These are phyloP conservation scores for Neurospora pannonica DNA, from an alignment of 495 filamentous ascomycete species.

Conservation along the genomic window DNA sequence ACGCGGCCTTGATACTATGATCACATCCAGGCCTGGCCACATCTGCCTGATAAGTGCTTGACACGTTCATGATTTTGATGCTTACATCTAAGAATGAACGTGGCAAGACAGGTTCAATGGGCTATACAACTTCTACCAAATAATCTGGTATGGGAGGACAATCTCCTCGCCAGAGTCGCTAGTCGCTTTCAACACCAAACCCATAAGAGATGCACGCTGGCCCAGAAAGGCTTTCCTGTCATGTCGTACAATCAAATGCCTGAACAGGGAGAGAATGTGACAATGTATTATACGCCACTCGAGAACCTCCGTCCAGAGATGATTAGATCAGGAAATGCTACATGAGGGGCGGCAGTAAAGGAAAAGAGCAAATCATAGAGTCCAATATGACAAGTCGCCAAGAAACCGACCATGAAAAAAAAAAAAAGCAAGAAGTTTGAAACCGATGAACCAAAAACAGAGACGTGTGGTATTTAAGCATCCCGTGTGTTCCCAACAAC, in stretches of 20 bases:
- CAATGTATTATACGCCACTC: neutral
- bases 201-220: neutral
- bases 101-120: no score
- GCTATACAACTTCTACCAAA: no score
- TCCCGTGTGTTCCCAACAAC: neutral
- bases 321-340: neutral
- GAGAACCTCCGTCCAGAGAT: neutral
- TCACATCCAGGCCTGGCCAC: neutral
- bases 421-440: neutral
- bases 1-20: neutral
- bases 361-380: neutral
- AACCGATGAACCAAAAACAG: neutral
- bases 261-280: neutral
- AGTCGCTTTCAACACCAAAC: neutral
- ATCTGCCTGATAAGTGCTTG: neutral
- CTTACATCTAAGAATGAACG: no score
- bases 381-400: neutral
- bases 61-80: neutral
- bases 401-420: neutral
- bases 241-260: neutral
- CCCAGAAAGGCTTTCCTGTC: neutral
- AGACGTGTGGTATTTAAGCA: neutral
- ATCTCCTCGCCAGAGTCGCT: no score
- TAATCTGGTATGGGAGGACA: no score
- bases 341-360: neutral